Evolutionary conservation across 2,329 filamentous ascomycete genomes (phyloP).

Genomic region (Furcasterigmium furcatum): DNA sequence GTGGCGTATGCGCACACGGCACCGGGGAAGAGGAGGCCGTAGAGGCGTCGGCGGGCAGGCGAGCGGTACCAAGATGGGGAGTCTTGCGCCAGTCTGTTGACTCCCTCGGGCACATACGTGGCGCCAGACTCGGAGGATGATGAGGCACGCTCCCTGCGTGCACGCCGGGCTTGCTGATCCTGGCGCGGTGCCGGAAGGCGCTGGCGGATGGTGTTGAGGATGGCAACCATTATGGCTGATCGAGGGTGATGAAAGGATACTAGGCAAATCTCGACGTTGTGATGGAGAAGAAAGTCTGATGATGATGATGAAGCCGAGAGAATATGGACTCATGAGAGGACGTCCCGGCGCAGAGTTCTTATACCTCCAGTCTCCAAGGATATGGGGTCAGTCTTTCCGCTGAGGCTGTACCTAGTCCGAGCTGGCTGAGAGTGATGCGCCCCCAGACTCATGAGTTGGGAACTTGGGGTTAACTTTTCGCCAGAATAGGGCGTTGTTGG

Average conservation of each 20-base stretch:
- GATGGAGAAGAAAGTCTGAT: neutral
- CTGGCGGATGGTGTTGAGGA: conserved; percentile 15
- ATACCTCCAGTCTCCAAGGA: too few relatives aligned
- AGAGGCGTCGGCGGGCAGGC: conserved; percentile 21
- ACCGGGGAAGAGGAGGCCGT: conserved; percentile 27
- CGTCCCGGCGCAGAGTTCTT: too few relatives aligned
- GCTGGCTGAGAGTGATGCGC: too few relatives aligned
- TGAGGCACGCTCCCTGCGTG: conserved; percentile 11
- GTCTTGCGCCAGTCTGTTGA: conserved; percentile 19
- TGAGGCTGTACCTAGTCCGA: too few relatives aligned
- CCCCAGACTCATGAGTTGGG: too few relatives aligned
- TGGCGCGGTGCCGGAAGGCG: conserved; percentile 20
- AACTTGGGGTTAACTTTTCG: too few relatives aligned
- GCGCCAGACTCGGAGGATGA: conserved; percentile 2
- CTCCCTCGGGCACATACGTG: conserved; percentile 20
- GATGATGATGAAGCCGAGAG: too few relatives aligned
- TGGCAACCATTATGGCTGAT: conserved; percentile 2
- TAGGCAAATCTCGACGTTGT: neutral
- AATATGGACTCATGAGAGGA: too few relatives aligned
- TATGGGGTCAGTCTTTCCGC: too few relatives aligned
- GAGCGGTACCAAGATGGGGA: conserved; percentile 25
- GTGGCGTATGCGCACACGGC: conserved; percentile 33
- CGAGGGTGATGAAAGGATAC: neutral
- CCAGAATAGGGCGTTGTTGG: too few relatives aligned
- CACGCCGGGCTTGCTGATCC: conserved; percentile 14